Evolutionary conservation across 768 basidiomycete species (phyloP).

Genomic region (Fomitopsis serialis): DNA sequence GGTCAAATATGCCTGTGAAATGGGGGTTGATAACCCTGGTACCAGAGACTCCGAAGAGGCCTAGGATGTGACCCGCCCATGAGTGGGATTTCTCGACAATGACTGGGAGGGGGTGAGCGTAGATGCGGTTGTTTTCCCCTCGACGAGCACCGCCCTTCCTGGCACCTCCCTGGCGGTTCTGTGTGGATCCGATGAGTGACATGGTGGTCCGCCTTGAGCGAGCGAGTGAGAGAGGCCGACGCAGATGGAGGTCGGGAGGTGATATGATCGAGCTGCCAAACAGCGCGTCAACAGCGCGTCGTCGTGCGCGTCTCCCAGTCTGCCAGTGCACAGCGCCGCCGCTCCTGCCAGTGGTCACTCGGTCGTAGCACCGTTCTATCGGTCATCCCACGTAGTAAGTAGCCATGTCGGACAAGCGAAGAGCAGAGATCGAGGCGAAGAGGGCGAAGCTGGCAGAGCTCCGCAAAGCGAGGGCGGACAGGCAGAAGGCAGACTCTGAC

Average conservation of each 20-base stretch:
- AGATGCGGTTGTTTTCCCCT: slow-evolving; percentile 62
- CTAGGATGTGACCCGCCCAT: slow-evolving; percentile 33
- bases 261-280: slow-evolving; percentile 9
- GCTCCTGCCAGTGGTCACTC: too few relatives aligned
- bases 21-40: slow-evolving; percentile 63
- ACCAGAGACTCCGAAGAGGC: slow-evolving; percentile 41
- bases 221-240: not conserved
- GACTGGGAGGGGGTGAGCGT: slow-evolving; percentile 66
- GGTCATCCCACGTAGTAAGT: too few relatives aligned
- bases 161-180: slow-evolving; percentile 6
- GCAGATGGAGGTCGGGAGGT: not conserved
- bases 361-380: too few relatives aligned
- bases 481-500: slow-evolving; percentile 52
- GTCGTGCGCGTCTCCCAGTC: too few relatives aligned
- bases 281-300: slow-evolving; percentile 16
- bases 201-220: slow-evolving; percentile 30
- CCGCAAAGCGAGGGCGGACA: slow-evolving; percentile 67
- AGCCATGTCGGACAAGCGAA: slow-evolving; percentile 59
- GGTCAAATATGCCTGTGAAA: slow-evolving; percentile 74
- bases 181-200: slow-evolving; percentile 42
- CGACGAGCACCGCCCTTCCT: slow-evolving; percentile 50
- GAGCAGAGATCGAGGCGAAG: slow-evolving; percentile 90
- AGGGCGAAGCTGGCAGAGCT: slow-evolving; percentile 82
- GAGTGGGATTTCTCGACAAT: slow-evolving; percentile 35
- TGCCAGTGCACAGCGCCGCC: too few relatives aligned